Base-by-base conservation (phyloP, 2,329 filamentous ascomycete genomes). In the Xylaria polymorpha region DNA sequence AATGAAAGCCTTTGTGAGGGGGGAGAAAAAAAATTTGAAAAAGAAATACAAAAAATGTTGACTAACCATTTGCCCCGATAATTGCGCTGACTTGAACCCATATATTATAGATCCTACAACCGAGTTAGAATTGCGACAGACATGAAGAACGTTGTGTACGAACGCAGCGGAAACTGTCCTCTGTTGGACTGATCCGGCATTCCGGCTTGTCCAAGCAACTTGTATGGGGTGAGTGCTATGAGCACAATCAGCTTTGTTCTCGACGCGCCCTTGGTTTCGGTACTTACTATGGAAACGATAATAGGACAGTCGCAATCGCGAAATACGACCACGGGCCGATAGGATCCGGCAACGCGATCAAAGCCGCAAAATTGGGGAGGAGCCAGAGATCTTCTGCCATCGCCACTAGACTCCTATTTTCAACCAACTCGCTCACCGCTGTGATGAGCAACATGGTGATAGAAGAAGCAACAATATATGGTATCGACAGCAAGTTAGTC, bases 121-220 rank as follows among this genome's bases (percentile, higher is more conserved):
- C 4, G 29, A 66, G 35, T 74, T 64, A 74, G 71, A 53, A 61
- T 20, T 0, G 20, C 15, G 7, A 22, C 8, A 29, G 56, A 4
- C 4, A 81, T 80, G 0, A 81, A 81, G 15, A 22, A 2, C 7
- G 4, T 1, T n/a, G 10, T 61, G 29, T 1, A 69, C 79, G 69
- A 69, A 80, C 80, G 77, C 77, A 7, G 79, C 78, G 64, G 79
- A 80, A 20, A 90, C 86, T 2, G 87, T 87, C 39, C 88, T 80
- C 41, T 87, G 89, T 53, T 87, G 83, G 2, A 89, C 87, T 14
- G 84, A 84, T 57, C 87, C 86, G 0, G 86, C 83, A 72, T 90
- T 90, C 59, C 87, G 81, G 37, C 85, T 87, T 3, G 84, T 87
- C 80, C 86, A 86, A 0, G 86, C 87, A 3, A 88, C 87, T 43